A percentile compares a stretch with the other conserved stretches of the same genome.
These are phyloP conservation scores for Termitomyces sp. DNA, from an alignment of 768 basidiomycete species.

Conservation along the genomic window DNA sequence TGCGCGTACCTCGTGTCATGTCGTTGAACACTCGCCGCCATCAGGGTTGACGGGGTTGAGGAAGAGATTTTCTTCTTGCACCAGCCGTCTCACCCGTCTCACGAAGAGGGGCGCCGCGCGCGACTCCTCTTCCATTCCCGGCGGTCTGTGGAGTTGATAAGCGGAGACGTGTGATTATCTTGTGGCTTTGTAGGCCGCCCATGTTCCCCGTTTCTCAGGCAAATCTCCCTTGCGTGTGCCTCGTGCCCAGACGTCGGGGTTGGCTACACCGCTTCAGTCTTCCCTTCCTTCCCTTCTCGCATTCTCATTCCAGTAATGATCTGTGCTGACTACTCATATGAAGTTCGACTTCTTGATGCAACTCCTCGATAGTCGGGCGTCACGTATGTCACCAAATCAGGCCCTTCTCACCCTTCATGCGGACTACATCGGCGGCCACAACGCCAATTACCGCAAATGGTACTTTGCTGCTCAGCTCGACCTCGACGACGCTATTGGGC, in stretches of 20 bases:
- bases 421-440: conserved; percentile 97
- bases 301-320: neutral
- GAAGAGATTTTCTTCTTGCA: neutral
- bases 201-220: neutral
- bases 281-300: neutral
- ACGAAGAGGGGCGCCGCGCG: conserved; percentile 1
- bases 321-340: neutral
- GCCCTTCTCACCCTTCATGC: conserved; percentile 94
- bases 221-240: neutral
- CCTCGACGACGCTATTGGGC: conserved; percentile 94
- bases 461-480: conserved; percentile 99
- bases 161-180: neutral
- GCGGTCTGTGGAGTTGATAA: neutral
- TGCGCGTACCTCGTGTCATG: conserved; percentile 1
- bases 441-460: conserved; percentile 99
- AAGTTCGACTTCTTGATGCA: conserved; percentile 99
- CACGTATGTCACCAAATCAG: conserved; percentile 95
- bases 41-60: neutral
- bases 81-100: neutral
- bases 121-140: conserved; percentile 4
- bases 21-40: neutral
- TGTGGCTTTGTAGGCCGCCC: neutral
- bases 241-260: neutral
- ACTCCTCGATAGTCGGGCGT: conserved; percentile 91
- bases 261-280: neutral